Evolutionary conservation across 352 stramenopile species (phyloP).

Genomic region (Phytophthora fragariae): DNA sequence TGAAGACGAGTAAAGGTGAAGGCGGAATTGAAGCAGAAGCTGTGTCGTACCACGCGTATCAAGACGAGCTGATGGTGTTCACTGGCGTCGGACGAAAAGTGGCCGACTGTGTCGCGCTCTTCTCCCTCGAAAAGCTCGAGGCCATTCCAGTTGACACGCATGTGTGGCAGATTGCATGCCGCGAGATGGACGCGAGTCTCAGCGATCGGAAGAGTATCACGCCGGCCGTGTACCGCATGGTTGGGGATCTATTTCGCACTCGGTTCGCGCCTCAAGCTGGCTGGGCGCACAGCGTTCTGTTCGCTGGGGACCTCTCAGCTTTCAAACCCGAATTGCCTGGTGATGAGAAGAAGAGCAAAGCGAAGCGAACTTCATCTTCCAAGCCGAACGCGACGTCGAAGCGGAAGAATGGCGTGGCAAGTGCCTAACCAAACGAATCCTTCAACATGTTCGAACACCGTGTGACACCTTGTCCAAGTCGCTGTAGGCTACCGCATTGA

Average conservation of each 20-base stretch:
- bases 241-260: conserved; percentile 94
- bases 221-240: conserved; percentile 82
- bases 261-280: conserved; percentile 91
- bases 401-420: conserved; percentile 9
- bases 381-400: conserved; percentile 25
- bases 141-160: conserved; percentile 98
- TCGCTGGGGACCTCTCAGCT: conserved; percentile 54
- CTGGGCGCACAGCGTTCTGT: conserved; percentile 91
- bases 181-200: conserved; percentile 70
- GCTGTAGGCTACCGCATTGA: conserved; percentile 12
- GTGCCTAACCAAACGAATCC: neutral
- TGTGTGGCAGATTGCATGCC: conserved; percentile 96
- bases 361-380: conserved; percentile 4
- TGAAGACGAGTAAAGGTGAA: conserved; percentile 8
- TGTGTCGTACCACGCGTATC: conserved; percentile 43
- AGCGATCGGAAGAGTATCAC: conserved; percentile 81
- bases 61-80: conserved; percentile 72
- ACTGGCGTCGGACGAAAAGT: conserved; percentile 95
- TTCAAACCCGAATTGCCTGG: conserved; percentile 43
- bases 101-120: conserved; percentile 97
- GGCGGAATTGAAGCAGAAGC: neutral
- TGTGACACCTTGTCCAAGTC: conserved; percentile 24
- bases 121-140: conserved; percentile 93
- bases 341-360: conserved; percentile 36
- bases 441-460: neutral